Percentiles rank a stretch among this genome's conserved stretches.
phyloP scores from a whole-genome alignment of 176 grass and related monocot genomes.

The Saccharum spontaneum region DNA sequence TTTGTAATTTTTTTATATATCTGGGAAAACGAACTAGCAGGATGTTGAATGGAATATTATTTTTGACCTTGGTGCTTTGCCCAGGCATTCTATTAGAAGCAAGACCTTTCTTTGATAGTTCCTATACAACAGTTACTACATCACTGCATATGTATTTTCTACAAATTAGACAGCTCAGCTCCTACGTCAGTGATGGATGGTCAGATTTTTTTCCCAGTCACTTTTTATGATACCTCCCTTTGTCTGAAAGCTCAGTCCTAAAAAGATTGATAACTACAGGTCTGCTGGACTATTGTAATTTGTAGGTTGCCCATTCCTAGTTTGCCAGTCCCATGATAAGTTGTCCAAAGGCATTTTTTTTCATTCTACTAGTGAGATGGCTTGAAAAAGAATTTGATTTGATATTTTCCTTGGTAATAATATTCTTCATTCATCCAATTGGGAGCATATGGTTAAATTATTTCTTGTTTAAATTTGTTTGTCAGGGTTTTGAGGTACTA shows the following conservation, averaged over 20 bases:
- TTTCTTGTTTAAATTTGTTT: constrained; percentile 1
- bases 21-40: neutral
- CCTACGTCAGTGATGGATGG: constrained; percentile 23
- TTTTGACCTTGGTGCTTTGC: neutral
- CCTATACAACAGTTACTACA: neutral
- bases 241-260: constrained; percentile 27
- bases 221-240: constrained; percentile 34
- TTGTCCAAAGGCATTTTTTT: neutral
- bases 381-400: constrained; percentile 31
- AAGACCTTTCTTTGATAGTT: neutral
- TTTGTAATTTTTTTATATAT: neutral
- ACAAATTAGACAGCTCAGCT: constrained; percentile 3
- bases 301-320: constrained; percentile 29
- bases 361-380: neutral
- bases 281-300: constrained; percentile 22
- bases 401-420: neutral
- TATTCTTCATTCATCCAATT: constrained; percentile 1
- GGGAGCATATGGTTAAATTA: constrained; percentile 1
- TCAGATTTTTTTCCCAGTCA: constrained; percentile 13
- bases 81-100: neutral
- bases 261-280: constrained; percentile 28
- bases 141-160: constrained; percentile 10
- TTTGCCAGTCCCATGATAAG: constrained; percentile 30
- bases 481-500: constrained; percentile 77
- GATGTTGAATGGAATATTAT: neutral